Percentiles rank a stretch among this genome's conserved stretches.
phyloP scores from a whole-genome alignment of 805 yeast genomes.

The Candida nonsorbophila region DNA sequence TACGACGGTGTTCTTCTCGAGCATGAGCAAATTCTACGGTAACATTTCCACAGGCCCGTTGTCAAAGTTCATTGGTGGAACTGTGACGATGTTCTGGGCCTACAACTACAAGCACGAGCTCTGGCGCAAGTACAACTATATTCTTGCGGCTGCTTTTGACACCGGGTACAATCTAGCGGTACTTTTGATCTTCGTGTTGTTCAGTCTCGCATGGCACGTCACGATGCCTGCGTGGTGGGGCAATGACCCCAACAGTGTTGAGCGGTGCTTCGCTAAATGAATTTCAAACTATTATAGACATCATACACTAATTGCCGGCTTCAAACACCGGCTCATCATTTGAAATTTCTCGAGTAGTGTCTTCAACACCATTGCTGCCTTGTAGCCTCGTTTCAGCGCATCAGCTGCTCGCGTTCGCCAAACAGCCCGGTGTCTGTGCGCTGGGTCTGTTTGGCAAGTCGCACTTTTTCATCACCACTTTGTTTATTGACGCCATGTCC shows the following conservation, averaged over 20 bases:
- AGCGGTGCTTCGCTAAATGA: conserved; percentile 40
- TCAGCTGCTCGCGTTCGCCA: too few relatives aligned
- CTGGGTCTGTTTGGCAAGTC: too few relatives aligned
- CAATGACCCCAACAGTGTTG: conserved; percentile 37
- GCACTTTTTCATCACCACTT: too few relatives aligned
- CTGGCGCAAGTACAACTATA: conserved; percentile 43
- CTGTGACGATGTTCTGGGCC: conserved; percentile 42
- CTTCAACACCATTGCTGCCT: too few relatives aligned
- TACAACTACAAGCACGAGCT: conserved; percentile 30
- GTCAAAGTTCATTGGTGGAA: conserved; percentile 44
- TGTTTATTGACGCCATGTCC: too few relatives aligned
- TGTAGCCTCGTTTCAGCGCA: too few relatives aligned
- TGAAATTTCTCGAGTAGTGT: too few relatives aligned
- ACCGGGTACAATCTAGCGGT: conserved; percentile 44
- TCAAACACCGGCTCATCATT: too few relatives aligned
- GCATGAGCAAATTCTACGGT: conserved; percentile 45
- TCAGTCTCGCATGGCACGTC: conserved; percentile 15
- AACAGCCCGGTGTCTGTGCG: too few relatives aligned
- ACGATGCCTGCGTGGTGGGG: conserved; percentile 48
- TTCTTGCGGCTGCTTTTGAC: conserved; percentile 48
- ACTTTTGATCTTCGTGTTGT: conserved; percentile 31
- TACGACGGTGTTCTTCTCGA: conserved; percentile 44
- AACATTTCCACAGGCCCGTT: conserved; percentile 45
- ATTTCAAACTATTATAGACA: background rate
- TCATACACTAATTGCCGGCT: background rate